Percentiles rank a stretch among this genome's conserved stretches.
Evolutionary conservation across 164 flowering plant species (phyloP).

Genomic region (Echeveria elegans): DNA sequence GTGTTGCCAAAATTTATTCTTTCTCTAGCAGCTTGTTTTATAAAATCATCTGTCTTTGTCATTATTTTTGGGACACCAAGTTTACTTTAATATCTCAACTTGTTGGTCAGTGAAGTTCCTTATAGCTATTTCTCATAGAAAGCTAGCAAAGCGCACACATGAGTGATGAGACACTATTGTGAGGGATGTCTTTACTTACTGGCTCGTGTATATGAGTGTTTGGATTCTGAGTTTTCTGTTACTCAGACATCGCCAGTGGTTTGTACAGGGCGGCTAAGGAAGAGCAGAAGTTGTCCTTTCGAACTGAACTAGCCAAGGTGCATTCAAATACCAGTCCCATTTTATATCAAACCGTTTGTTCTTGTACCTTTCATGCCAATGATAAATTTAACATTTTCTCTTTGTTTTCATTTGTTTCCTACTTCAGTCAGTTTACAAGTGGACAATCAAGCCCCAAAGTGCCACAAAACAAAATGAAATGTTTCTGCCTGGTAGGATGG

Average conservation of each 20-base stretch:
- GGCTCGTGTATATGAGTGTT: not conserved
- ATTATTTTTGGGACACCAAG: not conserved
- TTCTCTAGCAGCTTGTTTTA: not conserved
- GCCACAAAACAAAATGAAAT: slow-evolving; percentile 77
- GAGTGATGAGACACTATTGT: not conserved
- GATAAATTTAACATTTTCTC: not conserved
- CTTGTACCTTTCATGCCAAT: not conserved
- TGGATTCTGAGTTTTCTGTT: not conserved
- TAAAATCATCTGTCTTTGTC: no score
- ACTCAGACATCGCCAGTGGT: slow-evolving; percentile 9
- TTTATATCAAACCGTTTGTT: not conserved
- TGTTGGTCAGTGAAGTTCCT: not conserved
- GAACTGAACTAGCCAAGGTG: slow-evolving; percentile 88
- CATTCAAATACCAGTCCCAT: slow-evolving; percentile 5
- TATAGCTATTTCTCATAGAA: not conserved
- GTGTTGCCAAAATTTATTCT: not conserved
- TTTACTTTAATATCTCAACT: not conserved
- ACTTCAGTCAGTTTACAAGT: slow-evolving; percentile 81
- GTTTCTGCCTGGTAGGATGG: slow-evolving; percentile 97
- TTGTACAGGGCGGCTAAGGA: slow-evolving; percentile 53
- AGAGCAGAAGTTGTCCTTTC: slow-evolving; percentile 71
- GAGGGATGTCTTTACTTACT: not conserved
- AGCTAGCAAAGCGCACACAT: no score
- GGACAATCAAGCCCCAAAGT: slow-evolving; percentile 88
- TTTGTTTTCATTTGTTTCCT: not conserved